Evolutionary conservation across 192 early-diverging fungal genomes (phyloP).

Genomic region (Coemansia erecta): DNA sequence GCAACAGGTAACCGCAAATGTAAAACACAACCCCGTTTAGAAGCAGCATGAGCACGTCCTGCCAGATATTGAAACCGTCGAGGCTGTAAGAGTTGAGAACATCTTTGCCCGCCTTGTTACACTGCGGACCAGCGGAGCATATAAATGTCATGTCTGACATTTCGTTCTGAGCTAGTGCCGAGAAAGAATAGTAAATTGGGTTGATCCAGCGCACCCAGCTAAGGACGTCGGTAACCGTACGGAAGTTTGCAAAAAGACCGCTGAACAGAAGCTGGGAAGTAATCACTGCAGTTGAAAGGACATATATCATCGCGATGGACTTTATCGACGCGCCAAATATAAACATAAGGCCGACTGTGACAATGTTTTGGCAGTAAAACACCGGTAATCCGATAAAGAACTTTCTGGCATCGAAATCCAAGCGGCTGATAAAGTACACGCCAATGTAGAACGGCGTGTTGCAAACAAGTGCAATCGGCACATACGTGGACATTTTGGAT

Average conservation of each 20-base stretch:
- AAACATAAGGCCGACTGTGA: constrained; percentile 45
- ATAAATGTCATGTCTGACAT: constrained; percentile 32
- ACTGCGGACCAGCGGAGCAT: constrained; percentile 22
- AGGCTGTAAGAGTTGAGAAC: constrained; percentile 39
- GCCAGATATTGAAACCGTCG: constrained; percentile 29
- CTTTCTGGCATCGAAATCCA: constrained; percentile 31
- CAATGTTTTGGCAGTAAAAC: constrained; percentile 35
- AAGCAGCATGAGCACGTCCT: constrained; percentile 26
- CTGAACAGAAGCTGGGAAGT: constrained; percentile 48
- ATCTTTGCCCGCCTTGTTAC: constrained; percentile 31
- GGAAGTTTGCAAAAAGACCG: constrained; percentile 46
- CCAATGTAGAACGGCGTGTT: constrained; percentile 31
- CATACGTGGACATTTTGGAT: constrained; percentile 57
- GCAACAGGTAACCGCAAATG: constrained; percentile 27
- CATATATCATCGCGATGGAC: constrained; percentile 40
- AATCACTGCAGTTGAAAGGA: constrained; percentile 35
- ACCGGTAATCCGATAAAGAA: constrained; percentile 40
- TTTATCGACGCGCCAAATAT: constrained; percentile 36
- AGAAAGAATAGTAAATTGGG: constrained; percentile 43
- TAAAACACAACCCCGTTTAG: constrained; percentile 22
- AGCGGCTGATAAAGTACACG: constrained; percentile 45
- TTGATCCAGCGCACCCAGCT: constrained; percentile 53
- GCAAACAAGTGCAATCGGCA: constrained; percentile 38
- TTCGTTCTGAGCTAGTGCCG: constrained; percentile 51
- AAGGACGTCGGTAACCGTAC: constrained; percentile 38